Conservation (phyloP, 1,139 yeast genomes). For the Debaryomyces psychrophilus region DNA sequence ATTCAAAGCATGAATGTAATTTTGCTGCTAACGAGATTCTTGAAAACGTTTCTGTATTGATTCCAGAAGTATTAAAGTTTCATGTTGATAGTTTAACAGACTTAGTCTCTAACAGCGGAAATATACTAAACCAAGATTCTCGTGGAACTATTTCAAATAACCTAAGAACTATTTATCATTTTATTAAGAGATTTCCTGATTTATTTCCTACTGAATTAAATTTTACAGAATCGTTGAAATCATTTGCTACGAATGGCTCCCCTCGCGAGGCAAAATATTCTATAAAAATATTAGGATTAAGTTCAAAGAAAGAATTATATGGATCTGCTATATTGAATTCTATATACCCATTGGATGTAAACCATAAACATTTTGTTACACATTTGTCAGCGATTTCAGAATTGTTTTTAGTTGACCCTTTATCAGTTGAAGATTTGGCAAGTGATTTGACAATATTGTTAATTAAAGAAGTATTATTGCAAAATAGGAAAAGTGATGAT, state of each 20-base stretch:
- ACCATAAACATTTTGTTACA: slow-evolving; percentile 48
- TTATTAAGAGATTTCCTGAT: slow-evolving; percentile 53
- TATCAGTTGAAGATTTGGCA: slow-evolving; percentile 54
- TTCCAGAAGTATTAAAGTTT: slow-evolving; percentile 67
- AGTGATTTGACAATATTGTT: slow-evolving; percentile 62
- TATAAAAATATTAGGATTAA: slow-evolving; percentile 56
- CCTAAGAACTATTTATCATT: slow-evolving; percentile 64
- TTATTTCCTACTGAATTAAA: slow-evolving; percentile 35
- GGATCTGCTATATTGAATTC: slow-evolving; percentile 41
- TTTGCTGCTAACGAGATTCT: slow-evolving; percentile 54
- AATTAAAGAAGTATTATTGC: slow-evolving; percentile 62
- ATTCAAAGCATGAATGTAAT: slow-evolving; percentile 31
- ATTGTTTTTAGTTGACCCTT: slow-evolving; percentile 55
- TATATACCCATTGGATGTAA: slow-evolving; percentile 55
- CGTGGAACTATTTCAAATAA: slow-evolving; percentile 20
- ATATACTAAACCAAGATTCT: slow-evolving; percentile 7
- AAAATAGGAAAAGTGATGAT: slow-evolving; percentile 37
- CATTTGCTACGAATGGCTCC: slow-evolving; percentile 54
- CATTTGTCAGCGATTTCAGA: slow-evolving; percentile 66
- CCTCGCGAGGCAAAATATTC: slow-evolving; percentile 70
- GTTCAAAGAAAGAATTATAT: slow-evolving; percentile 43
- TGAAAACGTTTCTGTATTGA: slow-evolving; percentile 58
- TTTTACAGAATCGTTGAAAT: slow-evolving; percentile 45
- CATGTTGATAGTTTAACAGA: slow-evolving; percentile 57
- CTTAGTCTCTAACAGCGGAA: slow-evolving; percentile 31